phyloP scores from a whole-genome alignment of 2,329 filamentous ascomycete species.

The Rhinocladiella mackenziei region DNA sequence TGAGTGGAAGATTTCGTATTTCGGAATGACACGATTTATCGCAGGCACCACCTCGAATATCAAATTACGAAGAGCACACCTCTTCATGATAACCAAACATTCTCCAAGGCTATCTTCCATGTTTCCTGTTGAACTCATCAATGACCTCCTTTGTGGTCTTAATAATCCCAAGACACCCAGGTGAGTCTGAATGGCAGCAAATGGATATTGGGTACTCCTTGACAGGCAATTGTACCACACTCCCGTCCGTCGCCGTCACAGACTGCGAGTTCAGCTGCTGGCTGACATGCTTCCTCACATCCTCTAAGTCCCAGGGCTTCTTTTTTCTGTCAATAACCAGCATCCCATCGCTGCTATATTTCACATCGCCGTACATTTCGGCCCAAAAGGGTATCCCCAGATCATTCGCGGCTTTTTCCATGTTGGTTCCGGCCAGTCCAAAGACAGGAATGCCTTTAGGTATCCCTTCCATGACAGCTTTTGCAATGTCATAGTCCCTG shows the following conservation, averaged over 20 bases:
- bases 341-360: conserved; percentile 50
- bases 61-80: too few species aligned
- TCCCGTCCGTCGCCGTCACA: conserved; percentile 43
- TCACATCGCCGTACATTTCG: conserved; percentile 55
- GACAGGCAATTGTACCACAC: conserved; percentile 38
- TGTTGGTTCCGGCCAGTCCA: conserved; percentile 52
- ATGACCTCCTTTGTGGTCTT: conserved; percentile 39
- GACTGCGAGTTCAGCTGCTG: conserved; percentile 42
- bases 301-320: conserved; percentile 45
- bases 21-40: too few species aligned
- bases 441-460: conserved; percentile 51
- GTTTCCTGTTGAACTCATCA: conserved; percentile 42
- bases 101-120: conserved; percentile 28
- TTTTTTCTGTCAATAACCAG: conserved; percentile 58
- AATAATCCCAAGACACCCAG: conserved; percentile 45
- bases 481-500: conserved; percentile 49
- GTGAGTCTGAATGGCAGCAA: conserved; percentile 48
- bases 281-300: conserved; percentile 41
- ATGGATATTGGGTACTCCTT: conserved; percentile 43
- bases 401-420: conserved; percentile 53
- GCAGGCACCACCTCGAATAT: too few species aligned
- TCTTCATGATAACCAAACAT: too few species aligned
- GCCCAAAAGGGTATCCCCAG: conserved; percentile 52
- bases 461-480: conserved; percentile 52
- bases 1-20: too few species aligned